Evolutionary conservation across 805 yeast species (phyloP).

Genomic region (Hanseniaspora osmophila): DNA sequence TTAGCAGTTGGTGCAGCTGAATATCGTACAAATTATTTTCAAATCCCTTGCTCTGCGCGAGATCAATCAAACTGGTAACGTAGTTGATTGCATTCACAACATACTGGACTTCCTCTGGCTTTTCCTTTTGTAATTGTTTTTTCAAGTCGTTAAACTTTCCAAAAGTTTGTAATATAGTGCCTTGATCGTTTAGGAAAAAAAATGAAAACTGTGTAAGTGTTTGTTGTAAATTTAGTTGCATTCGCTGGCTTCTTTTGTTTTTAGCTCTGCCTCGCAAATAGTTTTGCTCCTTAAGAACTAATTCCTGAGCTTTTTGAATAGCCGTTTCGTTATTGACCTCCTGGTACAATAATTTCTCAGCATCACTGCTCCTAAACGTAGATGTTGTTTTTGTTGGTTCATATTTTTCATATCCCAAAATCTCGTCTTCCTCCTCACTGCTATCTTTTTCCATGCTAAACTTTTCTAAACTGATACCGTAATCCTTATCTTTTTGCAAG

Average conservation of each 20-base stretch:
- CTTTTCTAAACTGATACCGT: slow-evolving; percentile 14
- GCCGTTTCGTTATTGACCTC: neutral
- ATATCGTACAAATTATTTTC: slow-evolving; percentile 28
- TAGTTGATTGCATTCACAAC: slow-evolving; percentile 20
- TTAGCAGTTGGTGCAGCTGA: slow-evolving; percentile 28
- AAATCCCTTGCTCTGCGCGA: slow-evolving; percentile 27
- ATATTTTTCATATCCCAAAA: neutral
- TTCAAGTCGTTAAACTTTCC: slow-evolving; percentile 5
- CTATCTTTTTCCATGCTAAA: slow-evolving; percentile 17
- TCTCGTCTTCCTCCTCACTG: slow-evolving; percentile 10
- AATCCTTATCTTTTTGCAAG: slow-evolving; percentile 38
- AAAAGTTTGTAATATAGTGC: slow-evolving; percentile 30
- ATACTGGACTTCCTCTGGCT: slow-evolving; percentile 4
- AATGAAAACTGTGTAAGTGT: slow-evolving; percentile 22
- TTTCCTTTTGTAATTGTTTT: slow-evolving; percentile 3
- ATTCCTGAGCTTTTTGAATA: neutral
- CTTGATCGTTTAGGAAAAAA: slow-evolving; percentile 31
- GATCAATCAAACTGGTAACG: slow-evolving; percentile 31
- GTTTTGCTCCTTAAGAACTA: neutral
- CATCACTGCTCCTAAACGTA: neutral
- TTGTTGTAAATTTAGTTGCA: slow-evolving; percentile 12
- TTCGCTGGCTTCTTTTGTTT: slow-evolving; percentile 12
- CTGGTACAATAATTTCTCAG: slow-evolving; percentile 4
- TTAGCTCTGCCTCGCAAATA: slow-evolving; percentile 4
- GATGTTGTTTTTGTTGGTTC: neutral